Percentiles rank a stretch among this genome's conserved stretches.
phyloP scores from a whole-genome alignment of 2,329 filamentous ascomycete genomes.

The Nothopassalora personata region DNA sequence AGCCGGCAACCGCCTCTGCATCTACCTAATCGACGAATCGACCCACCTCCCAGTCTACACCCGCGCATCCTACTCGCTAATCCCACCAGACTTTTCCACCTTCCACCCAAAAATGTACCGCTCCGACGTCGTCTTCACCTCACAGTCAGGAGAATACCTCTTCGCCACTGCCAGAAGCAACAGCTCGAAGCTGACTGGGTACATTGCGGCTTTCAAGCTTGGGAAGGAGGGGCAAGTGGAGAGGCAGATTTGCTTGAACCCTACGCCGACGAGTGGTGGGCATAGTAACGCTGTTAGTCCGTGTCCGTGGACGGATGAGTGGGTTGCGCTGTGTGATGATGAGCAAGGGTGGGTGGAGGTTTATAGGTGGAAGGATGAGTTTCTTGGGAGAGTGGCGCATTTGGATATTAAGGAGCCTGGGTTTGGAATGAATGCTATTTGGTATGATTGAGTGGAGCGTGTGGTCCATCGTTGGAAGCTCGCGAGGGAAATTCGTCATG shows the following conservation, averaged over 20 bases:
- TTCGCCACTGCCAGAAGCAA: slow-evolving; percentile 83
- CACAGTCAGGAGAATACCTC: slow-evolving; percentile 64
- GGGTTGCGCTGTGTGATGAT: slow-evolving; percentile 84
- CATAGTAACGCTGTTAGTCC: slow-evolving; percentile 85
- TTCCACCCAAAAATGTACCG: slow-evolving; percentile 65
- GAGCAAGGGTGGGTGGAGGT: slow-evolving; percentile 84
- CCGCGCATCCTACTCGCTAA: slow-evolving; percentile 67
- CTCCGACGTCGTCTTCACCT: slow-evolving; percentile 74
- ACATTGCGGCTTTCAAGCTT: slow-evolving; percentile 74
- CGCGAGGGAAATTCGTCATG: too few relatives aligned
- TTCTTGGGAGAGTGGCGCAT: slow-evolving; percentile 69
- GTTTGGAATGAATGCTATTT: slow-evolving; percentile 95
- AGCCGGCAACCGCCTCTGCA: slow-evolving; percentile 75
- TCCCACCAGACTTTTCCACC: slow-evolving; percentile 62
- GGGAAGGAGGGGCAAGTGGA: slow-evolving; percentile 63
- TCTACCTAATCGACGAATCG: slow-evolving; percentile 70
- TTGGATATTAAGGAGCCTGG: slow-evolving; percentile 78
- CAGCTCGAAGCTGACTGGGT: slow-evolving; percentile 68
- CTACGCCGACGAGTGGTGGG: slow-evolving; percentile 79
- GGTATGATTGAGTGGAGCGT: slow-evolving; percentile 62
- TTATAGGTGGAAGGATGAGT: slow-evolving; percentile 80
- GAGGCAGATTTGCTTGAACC: slow-evolving; percentile 71
- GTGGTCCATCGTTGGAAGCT: too few relatives aligned
- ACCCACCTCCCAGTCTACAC: slow-evolving; percentile 76
- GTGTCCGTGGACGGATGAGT: slow-evolving; percentile 79